These are phyloP conservation scores for Apiospora sp. DNA, from an alignment of 2,329 filamentous ascomycete species.

Conservation along the genomic window DNA sequence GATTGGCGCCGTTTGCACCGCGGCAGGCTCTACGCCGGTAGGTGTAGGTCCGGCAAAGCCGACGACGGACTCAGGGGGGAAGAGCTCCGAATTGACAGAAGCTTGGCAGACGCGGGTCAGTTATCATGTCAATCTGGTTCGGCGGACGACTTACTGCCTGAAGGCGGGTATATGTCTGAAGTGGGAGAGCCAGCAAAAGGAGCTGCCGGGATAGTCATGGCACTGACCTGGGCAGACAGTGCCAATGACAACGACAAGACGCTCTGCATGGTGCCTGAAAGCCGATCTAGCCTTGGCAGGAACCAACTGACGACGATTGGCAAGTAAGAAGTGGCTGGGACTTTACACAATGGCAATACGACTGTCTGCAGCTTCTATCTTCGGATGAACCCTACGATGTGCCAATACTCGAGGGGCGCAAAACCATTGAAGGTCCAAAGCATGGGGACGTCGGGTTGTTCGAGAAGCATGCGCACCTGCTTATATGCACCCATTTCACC, in stretches of 20 bases:
- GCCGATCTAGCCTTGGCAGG: background rate
- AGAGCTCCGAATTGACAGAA: conserved; percentile 38
- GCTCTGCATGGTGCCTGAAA: background rate
- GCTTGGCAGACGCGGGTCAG: conserved; percentile 30
- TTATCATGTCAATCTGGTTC: background rate
- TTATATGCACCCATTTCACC: conserved; percentile 1
- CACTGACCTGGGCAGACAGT: conserved; percentile 11
- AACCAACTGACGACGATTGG: background rate
- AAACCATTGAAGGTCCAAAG: background rate
- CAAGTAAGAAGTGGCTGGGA: background rate
- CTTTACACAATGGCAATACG: background rate
- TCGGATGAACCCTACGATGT: background rate
- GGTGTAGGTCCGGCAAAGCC: conserved; percentile 40
- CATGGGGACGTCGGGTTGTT: background rate
- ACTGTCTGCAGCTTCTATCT: background rate
- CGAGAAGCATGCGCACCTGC: background rate
- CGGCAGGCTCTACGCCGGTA: conserved; percentile 41
- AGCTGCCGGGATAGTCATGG: conserved; percentile 22
- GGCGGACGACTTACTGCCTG: conserved; percentile 31
- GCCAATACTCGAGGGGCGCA: background rate
- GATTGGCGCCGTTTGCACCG: conserved; percentile 38
- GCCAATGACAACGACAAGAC: conserved; percentile 3
- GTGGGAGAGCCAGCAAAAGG: conserved; percentile 30
- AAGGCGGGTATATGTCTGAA: conserved; percentile 34
- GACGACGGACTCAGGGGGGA: conserved; percentile 41